These are phyloP conservation scores for Hymenotorrendiella dingleyae DNA, from an alignment of 2,329 filamentous ascomycete genomes.

Conservation along the genomic window DNA sequence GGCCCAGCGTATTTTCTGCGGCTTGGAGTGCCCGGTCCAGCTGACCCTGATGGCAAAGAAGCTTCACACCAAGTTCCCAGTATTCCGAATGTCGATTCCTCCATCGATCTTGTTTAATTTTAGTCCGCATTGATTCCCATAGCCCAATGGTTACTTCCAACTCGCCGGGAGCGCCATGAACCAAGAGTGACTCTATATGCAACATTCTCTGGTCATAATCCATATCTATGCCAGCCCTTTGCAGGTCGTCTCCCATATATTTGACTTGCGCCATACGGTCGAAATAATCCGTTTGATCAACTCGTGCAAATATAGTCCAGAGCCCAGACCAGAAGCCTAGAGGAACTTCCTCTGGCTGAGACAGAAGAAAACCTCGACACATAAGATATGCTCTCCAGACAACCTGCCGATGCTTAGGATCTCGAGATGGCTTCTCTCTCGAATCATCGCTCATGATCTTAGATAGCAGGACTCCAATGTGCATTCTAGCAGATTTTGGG, in stretches of 20 bases:
- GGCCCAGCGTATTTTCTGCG: conserved; percentile 46
- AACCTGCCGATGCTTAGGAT: conserved; percentile 23
- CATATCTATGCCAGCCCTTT: conserved; percentile 49
- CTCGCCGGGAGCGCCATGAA: conserved; percentile 48
- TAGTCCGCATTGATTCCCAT: conserved; percentile 30
- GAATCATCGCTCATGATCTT: not conserved
- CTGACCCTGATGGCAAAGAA: conserved; percentile 54
- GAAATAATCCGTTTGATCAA: conserved; percentile 40
- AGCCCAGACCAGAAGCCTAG: conserved; percentile 56
- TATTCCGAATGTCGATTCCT: conserved; percentile 36
- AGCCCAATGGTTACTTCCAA: conserved; percentile 32
- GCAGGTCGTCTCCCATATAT: conserved; percentile 60
- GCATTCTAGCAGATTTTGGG: not conserved
- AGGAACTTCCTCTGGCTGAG: conserved; percentile 51
- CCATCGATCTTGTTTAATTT: conserved; percentile 34
- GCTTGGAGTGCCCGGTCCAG: conserved; percentile 53
- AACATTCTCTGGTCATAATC: conserved; percentile 54
- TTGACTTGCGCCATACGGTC: conserved; percentile 57
- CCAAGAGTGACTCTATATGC: conserved; percentile 63
- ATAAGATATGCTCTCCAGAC: conserved; percentile 45
- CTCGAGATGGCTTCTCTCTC: too few relatives aligned
- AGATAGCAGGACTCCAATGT: not conserved
- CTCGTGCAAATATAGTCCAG: conserved; percentile 53
- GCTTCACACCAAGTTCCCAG: conserved; percentile 60
- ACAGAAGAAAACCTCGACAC: conserved; percentile 40